Percentiles rank a stretch among this genome's conserved stretches.
Conservation (phyloP, 352 stramenopile genomes). For the Pythium brassicae region DNA sequence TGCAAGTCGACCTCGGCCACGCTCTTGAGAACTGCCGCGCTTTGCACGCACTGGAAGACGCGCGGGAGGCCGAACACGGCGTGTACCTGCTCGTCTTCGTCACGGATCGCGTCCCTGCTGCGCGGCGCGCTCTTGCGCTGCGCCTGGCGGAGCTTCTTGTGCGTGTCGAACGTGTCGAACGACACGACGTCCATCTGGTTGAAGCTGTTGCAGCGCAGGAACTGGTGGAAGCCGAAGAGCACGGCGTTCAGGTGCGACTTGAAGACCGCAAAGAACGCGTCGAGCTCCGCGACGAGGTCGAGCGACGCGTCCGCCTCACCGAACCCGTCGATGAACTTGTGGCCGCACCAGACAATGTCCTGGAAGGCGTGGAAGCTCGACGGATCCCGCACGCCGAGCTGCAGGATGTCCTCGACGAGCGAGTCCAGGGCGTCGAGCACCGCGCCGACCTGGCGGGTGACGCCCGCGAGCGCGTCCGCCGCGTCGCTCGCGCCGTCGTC, state of each 20-base stretch:
- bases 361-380: conserved; percentile 74
- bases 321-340: conserved; percentile 34
- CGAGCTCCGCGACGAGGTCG: conserved; percentile 28
- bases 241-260: conserved; percentile 65
- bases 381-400: conserved; percentile 52
- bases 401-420: conserved; percentile 49
- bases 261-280: conserved; percentile 41
- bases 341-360: conserved; percentile 83
- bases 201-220: conserved; percentile 76
- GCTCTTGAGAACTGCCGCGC: conserved; percentile 46
- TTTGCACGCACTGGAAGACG: conserved; percentile 57
- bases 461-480: background rate
- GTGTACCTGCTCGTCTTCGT: conserved; percentile 44
- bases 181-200: conserved; percentile 72
- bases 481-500: background rate
- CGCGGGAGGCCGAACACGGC: conserved; percentile 42
- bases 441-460: conserved; percentile 21
- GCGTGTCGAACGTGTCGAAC: conserved; percentile 68
- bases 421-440: conserved; percentile 43
- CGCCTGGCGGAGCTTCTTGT: conserved; percentile 45
- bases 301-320: conserved; percentile 9
- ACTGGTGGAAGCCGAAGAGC: conserved; percentile 72
- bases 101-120: conserved; percentile 11
- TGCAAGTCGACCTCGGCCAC: conserved; percentile 58
- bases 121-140: conserved; percentile 18